Evolutionary conservation across 176 grass and related monocot species (phyloP), one percentile per base, ranked within the genome.

Genomic region (Canna indica): DNA sequence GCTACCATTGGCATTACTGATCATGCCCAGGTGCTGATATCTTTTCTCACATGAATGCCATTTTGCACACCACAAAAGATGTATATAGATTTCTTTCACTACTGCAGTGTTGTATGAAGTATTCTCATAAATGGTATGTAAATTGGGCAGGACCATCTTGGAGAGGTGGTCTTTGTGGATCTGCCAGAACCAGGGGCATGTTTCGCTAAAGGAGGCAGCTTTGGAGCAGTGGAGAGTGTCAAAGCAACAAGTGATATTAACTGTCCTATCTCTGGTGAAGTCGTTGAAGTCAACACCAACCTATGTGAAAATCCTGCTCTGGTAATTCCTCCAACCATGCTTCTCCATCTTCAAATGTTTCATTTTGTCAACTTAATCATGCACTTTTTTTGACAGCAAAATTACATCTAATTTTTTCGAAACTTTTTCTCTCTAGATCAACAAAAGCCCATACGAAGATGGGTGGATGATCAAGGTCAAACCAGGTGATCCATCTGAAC

Each of bases 381-480:
- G 52, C 52, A 57, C 52, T 31, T 31, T 1, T 32, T 29, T 61
- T 29, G 0, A 18, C 14, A n/a, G 27, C 10, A 33, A 29, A 54
- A 54, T 24, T 7, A 20, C 1, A 12, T 36, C 10, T 50, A n/a
- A n/a, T 10, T 66, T 12, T 1, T 24, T 10, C 26, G 5, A 22
- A 14, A 12, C 29, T 66, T 28, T 29, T 76, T 39, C 10, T 39
- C 10, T 6, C 36, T n/a, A 99, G 95, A 99, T 99, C 52, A 99
- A 99, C 79, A 33, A 82, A 32, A 86, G 87, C 77, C 86, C 95
- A 5, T 94, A 94, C 47, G 95, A 88, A 46, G 82, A 99, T 0
- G 90, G 95, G 32, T 94, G 95, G 95, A 99, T 99, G 82, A 99
- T 99, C 78, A 99, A 99, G 83, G 80, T 99, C 67, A 85, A 88